Evolutionary conservation across 345 rosid species (phyloP).

Genomic region (Adansonia digitata): DNA sequence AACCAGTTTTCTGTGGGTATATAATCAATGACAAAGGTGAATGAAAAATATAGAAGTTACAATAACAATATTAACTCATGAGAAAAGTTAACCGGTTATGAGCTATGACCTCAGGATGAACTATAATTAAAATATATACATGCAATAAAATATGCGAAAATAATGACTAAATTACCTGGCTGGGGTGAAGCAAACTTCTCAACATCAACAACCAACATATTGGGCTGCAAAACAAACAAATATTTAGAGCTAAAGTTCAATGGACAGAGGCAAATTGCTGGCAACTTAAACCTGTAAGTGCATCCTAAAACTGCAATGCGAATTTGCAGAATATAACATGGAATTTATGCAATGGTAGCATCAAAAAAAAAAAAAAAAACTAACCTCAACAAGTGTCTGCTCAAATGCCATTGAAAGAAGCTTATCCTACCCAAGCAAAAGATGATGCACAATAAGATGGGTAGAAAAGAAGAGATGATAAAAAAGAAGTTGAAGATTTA

Average conservation of each 20-base stretch:
- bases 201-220: slow-evolving; percentile 92
- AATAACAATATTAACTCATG: neutral
- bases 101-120: neutral
- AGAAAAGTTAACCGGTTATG: neutral
- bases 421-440: slow-evolving; percentile 61
- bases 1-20: slow-evolving; percentile 65
- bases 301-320: neutral
- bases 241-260: slow-evolving; percentile 15
- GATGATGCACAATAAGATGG: slow-evolving; percentile 10
- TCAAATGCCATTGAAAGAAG: slow-evolving; percentile 84
- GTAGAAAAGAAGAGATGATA: slow-evolving; percentile 4
- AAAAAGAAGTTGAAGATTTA: slow-evolving; percentile 7
- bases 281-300: neutral
- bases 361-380: slow-evolving; percentile 7
- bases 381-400: slow-evolving; percentile 78
- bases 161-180: slow-evolving; percentile 36
- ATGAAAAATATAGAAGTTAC: neutral
- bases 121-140: neutral
- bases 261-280: neutral
- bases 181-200: slow-evolving; percentile 67
- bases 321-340: neutral
- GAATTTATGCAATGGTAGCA: neutral
- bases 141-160: neutral
- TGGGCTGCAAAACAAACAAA: slow-evolving; percentile 57
- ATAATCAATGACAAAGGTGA: slow-evolving; percentile 8